These are phyloP conservation scores for Alternaria sp. DNA, from an alignment of 2,329 filamentous ascomycete species.

Conservation along the genomic window DNA sequence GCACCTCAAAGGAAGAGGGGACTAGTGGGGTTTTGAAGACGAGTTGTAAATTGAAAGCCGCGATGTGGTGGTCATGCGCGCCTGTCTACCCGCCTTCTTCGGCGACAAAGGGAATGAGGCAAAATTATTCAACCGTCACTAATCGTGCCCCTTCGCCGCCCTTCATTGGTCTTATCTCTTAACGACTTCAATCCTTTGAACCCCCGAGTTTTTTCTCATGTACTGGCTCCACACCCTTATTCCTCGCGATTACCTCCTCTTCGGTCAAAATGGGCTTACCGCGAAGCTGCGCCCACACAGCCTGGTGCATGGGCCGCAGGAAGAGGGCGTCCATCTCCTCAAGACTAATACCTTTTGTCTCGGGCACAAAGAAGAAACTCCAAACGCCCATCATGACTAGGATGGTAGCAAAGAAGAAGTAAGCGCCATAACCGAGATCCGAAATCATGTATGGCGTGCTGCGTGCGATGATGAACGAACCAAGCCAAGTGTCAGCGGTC, in stretches of 20 bases:
- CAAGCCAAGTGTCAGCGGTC: conserved; percentile 52
- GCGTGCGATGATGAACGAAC: conserved; percentile 53
- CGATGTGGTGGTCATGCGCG: not conserved
- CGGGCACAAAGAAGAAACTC: conserved; percentile 46
- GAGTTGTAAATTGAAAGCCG: conserved; percentile 5
- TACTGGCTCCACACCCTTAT: conserved; percentile 26
- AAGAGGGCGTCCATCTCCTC: conserved; percentile 48
- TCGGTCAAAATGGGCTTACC: conserved; percentile 31
- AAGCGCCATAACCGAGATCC: conserved; percentile 50
- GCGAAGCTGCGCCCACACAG: conserved; percentile 44
- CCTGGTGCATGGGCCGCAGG: conserved; percentile 39
- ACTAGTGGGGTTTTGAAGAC: not conserved
- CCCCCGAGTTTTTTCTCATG: conserved; percentile 30
- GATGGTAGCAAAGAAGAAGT: conserved; percentile 52
- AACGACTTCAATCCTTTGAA: conserved; percentile 33
- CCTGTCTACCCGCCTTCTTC: conserved; percentile 3
- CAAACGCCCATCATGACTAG: conserved; percentile 43
- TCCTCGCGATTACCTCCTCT: conserved; percentile 26
- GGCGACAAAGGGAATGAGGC: conserved; percentile 6
- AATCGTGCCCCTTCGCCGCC: not conserved
- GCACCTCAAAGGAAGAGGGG: not conserved
- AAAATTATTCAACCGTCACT: not conserved
- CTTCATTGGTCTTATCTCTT: conserved; percentile 11
- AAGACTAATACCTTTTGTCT: conserved; percentile 45
- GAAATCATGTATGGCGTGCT: conserved; percentile 53